These are phyloP conservation scores for Aspergillus neotritici DNA, from an alignment of 2,329 filamentous ascomycete species.

Conservation along the genomic window DNA sequence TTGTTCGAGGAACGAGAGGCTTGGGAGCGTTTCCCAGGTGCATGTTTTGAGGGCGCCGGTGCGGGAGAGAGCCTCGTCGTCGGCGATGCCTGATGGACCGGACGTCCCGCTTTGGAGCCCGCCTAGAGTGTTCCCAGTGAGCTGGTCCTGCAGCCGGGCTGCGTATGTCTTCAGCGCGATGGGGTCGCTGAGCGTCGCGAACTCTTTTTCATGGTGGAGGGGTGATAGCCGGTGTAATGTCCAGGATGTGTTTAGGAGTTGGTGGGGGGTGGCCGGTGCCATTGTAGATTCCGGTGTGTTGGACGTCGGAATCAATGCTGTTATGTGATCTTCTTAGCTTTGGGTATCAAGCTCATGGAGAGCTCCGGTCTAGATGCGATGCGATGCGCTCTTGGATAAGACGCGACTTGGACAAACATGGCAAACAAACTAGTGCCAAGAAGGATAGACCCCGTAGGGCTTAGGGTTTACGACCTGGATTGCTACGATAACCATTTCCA, in stretches of 20 bases:
- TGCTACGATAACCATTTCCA: too few species aligned
- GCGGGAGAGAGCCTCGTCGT: constrained; percentile 38
- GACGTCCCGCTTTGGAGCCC: constrained; percentile 39
- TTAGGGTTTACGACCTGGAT: not conserved
- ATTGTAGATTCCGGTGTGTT: constrained; percentile 12
- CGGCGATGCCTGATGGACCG: constrained; percentile 12
- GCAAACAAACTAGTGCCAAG: constrained; percentile 9
- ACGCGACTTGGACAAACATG: constrained; percentile 2
- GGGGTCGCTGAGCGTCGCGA: constrained; percentile 28
- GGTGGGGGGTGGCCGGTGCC: constrained; percentile 25
- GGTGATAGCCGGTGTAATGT: constrained; percentile 50
- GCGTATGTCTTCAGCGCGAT: constrained; percentile 42
- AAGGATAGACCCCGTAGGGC: not conserved
- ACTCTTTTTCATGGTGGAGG: constrained; percentile 45
- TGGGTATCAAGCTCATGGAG: too few species aligned
- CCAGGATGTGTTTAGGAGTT: constrained; percentile 51
- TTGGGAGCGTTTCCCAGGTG: constrained; percentile 38
- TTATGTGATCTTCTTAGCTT: too few species aligned
- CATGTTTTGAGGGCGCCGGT: constrained; percentile 46
- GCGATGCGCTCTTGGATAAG: too few species aligned
- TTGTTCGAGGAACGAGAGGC: constrained; percentile 28
- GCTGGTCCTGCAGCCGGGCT: constrained; percentile 43
- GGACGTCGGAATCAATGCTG: constrained; percentile 1
- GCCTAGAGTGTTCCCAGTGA: constrained; percentile 46
- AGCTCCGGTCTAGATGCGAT: too few species aligned